These are phyloP conservation scores for Lepidium didymum DNA, from an alignment of 345 rosid genomes.

Conservation along the genomic window DNA sequence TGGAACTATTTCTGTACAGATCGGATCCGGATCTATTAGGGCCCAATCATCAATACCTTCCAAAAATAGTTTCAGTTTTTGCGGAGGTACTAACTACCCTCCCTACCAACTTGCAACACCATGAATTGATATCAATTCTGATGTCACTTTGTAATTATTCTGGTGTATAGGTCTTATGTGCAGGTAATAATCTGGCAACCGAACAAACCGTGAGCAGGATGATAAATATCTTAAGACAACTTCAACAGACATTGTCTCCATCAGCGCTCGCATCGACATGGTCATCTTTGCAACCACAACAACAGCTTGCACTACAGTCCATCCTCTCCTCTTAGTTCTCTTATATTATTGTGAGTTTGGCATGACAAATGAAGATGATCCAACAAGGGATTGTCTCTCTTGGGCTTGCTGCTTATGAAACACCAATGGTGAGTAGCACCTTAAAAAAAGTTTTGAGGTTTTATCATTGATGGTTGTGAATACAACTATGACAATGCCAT, in stretches of 20 bases:
- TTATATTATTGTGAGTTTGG: neutral
- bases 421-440: neutral
- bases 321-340: conserved; percentile 59
- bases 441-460: neutral
- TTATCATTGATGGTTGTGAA: no score
- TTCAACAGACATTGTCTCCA: conserved; percentile 76
- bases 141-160: neutral
- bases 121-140: neutral
- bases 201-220: conserved; percentile 64
- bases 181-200: conserved; percentile 62
- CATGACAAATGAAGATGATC: neutral
- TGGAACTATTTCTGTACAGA: conserved; percentile 30
- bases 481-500: neutral
- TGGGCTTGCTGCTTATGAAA: neutral
- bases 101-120: neutral
- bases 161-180: conserved; percentile 53
- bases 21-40: conserved; percentile 56
- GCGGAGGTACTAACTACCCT: conserved; percentile 30
- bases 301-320: conserved; percentile 73
- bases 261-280: conserved; percentile 71
- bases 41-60: conserved; percentile 58
- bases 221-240: conserved; percentile 70
- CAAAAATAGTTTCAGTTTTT: conserved; percentile 55
- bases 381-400: neutral
- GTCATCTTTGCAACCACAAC: conserved; percentile 81